Evolutionary conservation across 1,284 basidiomycete species (phyloP).

Genomic region (Coniferiporia weirii): DNA sequence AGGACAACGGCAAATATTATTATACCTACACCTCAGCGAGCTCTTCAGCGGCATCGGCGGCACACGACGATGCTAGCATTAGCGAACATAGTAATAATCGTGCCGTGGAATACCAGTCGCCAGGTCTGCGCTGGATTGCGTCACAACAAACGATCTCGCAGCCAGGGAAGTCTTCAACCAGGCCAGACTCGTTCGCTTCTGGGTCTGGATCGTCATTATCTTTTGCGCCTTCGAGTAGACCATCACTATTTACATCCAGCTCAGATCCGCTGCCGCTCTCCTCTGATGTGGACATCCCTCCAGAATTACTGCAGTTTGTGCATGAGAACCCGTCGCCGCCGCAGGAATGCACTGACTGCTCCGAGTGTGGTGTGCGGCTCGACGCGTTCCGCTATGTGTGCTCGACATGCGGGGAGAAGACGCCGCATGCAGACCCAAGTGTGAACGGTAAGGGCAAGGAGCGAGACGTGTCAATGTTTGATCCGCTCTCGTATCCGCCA

Average conservation of each 20-base stretch:
- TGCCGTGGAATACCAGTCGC: constrained; percentile 35
- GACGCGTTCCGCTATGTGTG: constrained; percentile 85
- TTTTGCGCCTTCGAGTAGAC: constrained; percentile 21
- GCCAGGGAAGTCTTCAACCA: constrained; percentile 10
- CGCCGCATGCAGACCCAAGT: constrained; percentile 30
- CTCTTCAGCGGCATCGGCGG: constrained; percentile 36
- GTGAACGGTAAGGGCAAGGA: constrained; percentile 34
- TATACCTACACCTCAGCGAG: constrained; percentile 66
- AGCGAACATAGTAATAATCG: constrained; percentile 20
- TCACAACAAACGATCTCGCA: constrained; percentile 34
- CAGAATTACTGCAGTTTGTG: constrained; percentile 52
- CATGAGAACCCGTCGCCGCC: constrained; percentile 48
- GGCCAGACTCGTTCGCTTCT: constrained; percentile 16
- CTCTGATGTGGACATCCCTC: constrained; percentile 33
- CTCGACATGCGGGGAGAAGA: constrained; percentile 76
- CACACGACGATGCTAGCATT: constrained; percentile 29
- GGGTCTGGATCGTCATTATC: constrained; percentile 15
- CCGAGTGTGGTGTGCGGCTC: constrained; percentile 67
- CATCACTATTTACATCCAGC: constrained; percentile 12
- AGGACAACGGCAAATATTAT: constrained; percentile 62
- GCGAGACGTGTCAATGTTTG: constrained; percentile 16
- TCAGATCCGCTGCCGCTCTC: not conserved
- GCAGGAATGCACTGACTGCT: constrained; percentile 71
- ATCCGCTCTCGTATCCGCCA: constrained; percentile 19
- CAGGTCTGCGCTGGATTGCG: constrained; percentile 55